These are phyloP conservation scores for Arthromyces matolae DNA, from an alignment of 768 basidiomycete genomes.

Conservation along the genomic window DNA sequence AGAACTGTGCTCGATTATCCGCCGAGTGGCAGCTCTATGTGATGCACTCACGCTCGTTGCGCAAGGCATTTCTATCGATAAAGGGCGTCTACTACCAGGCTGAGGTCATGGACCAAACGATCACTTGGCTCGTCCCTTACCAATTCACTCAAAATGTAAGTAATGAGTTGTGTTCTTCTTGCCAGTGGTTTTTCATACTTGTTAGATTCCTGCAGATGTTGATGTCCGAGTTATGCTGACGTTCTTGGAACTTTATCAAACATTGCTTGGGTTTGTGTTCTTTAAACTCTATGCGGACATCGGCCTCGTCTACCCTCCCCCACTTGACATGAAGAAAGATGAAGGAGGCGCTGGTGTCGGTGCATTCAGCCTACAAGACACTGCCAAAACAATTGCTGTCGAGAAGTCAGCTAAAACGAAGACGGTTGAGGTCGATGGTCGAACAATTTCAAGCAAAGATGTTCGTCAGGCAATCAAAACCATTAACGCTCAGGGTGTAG, in stretches of 20 bases:
- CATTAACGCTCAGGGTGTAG: slow-evolving; percentile 32
- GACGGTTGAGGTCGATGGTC: slow-evolving; percentile 41
- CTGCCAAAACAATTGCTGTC: slow-evolving; percentile 28
- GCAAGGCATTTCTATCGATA: slow-evolving; percentile 93
- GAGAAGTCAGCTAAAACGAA: slow-evolving; percentile 45
- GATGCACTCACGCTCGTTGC: slow-evolving; percentile 79
- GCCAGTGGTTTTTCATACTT: slow-evolving; percentile 5
- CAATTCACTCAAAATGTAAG: slow-evolving; percentile 92
- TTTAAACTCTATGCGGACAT: slow-evolving; percentile 98
- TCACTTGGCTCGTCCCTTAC: slow-evolving; percentile 97
- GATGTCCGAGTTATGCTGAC: slow-evolving; percentile 98
- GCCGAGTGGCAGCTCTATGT: slow-evolving; percentile 97
- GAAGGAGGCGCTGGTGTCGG: slow-evolving; percentile 85
- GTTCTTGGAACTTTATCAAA: slow-evolving; percentile 97
- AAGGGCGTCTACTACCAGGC: slow-evolving; percentile 99
- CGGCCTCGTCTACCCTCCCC: slow-evolving; percentile 93
- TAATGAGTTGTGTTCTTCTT: slow-evolving; percentile 7
- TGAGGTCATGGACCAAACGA: slow-evolving; percentile 85
- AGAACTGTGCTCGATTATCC: slow-evolving; percentile 86
- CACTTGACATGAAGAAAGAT: slow-evolving; percentile 77
- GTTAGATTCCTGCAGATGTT: slow-evolving; percentile 87
- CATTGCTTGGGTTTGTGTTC: slow-evolving; percentile 89
- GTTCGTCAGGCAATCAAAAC: slow-evolving; percentile 62
- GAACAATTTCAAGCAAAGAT: slow-evolving; percentile 45
- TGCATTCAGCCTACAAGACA: slow-evolving; percentile 73